phyloP scores from a whole-genome alignment of 371 early-diverging fungal genomes.

The Umbelopsis sp. region DNA sequence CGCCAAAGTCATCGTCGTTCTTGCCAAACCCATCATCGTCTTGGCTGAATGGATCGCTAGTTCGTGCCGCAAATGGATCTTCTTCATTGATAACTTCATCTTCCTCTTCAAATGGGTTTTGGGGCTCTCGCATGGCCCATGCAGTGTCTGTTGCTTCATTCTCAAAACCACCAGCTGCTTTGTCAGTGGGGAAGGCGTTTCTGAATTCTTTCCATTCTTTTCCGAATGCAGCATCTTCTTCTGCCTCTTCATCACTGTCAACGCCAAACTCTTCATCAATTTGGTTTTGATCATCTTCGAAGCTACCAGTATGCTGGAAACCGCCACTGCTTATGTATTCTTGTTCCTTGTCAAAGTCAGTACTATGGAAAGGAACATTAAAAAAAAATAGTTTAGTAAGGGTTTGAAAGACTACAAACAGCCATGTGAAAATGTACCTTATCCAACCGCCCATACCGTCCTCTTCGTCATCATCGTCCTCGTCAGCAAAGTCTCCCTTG shows the following conservation, averaged over 20 bases:
- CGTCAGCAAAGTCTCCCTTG: constrained; percentile 36
- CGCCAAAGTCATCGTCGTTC: constrained; percentile 27
- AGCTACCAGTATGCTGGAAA: constrained; percentile 20
- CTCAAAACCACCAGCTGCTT: constrained; percentile 20
- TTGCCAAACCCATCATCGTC: constrained; percentile 19
- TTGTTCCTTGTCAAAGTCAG: constrained; percentile 23
- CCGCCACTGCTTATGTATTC: constrained; percentile 22
- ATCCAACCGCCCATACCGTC: constrained; percentile 22
- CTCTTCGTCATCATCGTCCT: constrained; percentile 36
- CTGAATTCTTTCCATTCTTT: constrained; percentile 14
- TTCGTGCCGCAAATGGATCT: constrained; percentile 5
- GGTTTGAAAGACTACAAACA: constrained; percentile 16
- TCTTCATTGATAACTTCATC: constrained; percentile 22
- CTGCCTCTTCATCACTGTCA: constrained; percentile 23
- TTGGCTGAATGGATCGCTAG: constrained; percentile 2
- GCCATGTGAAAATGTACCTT: constrained; percentile 20
- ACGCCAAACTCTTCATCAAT: constrained; percentile 12
- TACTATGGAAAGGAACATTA: background rate
- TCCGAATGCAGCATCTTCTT: constrained; percentile 10
- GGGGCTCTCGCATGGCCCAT: constrained; percentile 1
- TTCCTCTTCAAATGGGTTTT: constrained; percentile 20
- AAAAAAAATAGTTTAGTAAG: background rate
- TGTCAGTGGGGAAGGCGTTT: constrained; percentile 16
- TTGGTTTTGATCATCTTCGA: constrained; percentile 17
- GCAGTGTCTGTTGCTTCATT: constrained; percentile 6